Evolutionary conservation across 352 stramenopile species (phyloP).

Genomic region (Pythium aquatile): DNA sequence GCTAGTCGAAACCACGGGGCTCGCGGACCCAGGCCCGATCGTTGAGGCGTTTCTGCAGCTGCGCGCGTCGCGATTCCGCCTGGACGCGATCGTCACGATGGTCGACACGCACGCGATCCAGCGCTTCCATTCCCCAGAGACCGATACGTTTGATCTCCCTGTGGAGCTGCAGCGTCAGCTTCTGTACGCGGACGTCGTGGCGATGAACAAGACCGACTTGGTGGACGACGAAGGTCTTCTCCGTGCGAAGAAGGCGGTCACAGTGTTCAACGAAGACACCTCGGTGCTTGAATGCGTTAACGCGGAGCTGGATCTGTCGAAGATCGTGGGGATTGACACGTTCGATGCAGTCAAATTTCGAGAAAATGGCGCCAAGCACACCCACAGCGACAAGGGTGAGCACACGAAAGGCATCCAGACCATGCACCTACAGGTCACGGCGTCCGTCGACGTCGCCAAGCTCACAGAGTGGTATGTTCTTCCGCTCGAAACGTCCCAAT

Average conservation of each 20-base stretch:
- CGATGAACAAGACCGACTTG: constrained; percentile 74
- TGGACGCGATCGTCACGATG: constrained; percentile 96
- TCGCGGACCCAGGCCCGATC: constrained; percentile 96
- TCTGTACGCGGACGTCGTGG: constrained; percentile 68
- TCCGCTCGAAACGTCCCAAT: too few species aligned
- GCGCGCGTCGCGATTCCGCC: constrained; percentile 86
- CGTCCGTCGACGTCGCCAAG: constrained; percentile 41
- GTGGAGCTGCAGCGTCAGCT: constrained; percentile 65
- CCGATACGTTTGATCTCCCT: constrained; percentile 36
- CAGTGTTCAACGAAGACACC: constrained; percentile 49
- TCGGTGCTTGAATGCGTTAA: constrained; percentile 46
- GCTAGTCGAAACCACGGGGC: constrained; percentile 96
- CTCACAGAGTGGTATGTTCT: constrained; percentile 49
- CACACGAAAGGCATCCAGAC: constrained; percentile 60
- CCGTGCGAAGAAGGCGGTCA: constrained; percentile 35
- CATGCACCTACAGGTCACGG: constrained; percentile 52
- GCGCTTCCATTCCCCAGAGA: constrained; percentile 34
- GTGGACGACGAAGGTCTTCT: constrained; percentile 34
- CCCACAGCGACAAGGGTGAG: constrained; percentile 19
- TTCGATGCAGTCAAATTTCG: constrained; percentile 71
- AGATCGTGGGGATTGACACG: constrained; percentile 68
- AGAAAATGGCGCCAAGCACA: constrained; percentile 8
- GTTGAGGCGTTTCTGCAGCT: constrained; percentile 96
- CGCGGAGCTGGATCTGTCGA: constrained; percentile 43
- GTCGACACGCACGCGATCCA: constrained; percentile 87